Evolutionary conservation across 768 basidiomycete genomes (phyloP).

Genomic region (Pleurotus ostreatus): DNA sequence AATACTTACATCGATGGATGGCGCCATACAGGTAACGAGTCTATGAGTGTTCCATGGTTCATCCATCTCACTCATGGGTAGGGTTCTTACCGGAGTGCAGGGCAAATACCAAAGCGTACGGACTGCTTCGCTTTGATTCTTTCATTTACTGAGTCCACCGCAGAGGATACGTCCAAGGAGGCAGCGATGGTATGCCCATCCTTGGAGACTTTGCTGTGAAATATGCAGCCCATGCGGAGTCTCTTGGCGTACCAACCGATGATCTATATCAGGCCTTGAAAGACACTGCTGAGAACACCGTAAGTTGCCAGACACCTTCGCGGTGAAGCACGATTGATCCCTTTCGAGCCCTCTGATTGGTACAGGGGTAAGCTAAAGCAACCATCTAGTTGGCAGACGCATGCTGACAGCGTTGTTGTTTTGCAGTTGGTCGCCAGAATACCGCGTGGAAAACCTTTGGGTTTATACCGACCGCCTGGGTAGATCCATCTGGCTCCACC

Average conservation of each 20-base stretch:
- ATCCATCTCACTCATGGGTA: slow-evolving; percentile 10
- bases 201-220: slow-evolving; percentile 50
- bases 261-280: slow-evolving; percentile 48
- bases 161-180: slow-evolving; percentile 48
- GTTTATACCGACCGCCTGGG: slow-evolving; percentile 46
- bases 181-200: slow-evolving; percentile 48
- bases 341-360: slow-evolving; percentile 44
- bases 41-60: neutral
- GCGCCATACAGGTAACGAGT: slow-evolving; percentile 34
- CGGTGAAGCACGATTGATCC: neutral
- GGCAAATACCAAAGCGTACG: slow-evolving; percentile 42
- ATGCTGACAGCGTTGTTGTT: neutral
- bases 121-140: neutral
- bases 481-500: slow-evolving; percentile 41
- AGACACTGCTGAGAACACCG: slow-evolving; percentile 49
- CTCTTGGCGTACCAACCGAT: slow-evolving; percentile 38
- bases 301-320: slow-evolving; percentile 15
- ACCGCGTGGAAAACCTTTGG: slow-evolving; percentile 49
- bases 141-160: neutral
- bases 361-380: slow-evolving; percentile 27
- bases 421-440: slow-evolving; percentile 43
- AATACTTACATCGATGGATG: slow-evolving; percentile 49
- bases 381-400: neutral
- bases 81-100: slow-evolving; percentile 50
- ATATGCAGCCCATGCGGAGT: slow-evolving; percentile 30